Percentiles rank a stretch among this genome's conserved stretches.
These are phyloP conservation scores for Alternaria sp. DNA, from an alignment of 2,329 filamentous ascomycete species.

Conservation along the genomic window DNA sequence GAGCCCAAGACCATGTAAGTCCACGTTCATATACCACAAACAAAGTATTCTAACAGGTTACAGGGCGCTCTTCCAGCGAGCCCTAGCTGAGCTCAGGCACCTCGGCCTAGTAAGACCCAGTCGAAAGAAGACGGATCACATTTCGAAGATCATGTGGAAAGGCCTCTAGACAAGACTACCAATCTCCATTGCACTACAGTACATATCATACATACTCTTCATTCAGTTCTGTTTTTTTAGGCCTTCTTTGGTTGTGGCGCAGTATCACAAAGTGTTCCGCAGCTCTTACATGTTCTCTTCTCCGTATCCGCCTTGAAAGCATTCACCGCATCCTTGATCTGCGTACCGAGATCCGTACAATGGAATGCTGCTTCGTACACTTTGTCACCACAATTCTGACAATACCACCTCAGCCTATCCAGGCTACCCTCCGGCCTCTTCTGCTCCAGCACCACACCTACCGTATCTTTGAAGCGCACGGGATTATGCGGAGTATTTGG, in stretches of 20 bases:
- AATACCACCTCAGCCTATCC: constrained; percentile 93
- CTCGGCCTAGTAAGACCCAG: constrained; percentile 90
- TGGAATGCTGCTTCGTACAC: constrained; percentile 90
- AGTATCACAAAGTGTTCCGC: constrained; percentile 78
- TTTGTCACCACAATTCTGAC: constrained; percentile 71
- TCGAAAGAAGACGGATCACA: constrained; percentile 90
- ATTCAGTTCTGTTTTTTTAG: constrained; percentile 6
- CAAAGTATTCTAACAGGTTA: constrained; percentile 15
- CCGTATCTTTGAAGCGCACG: constrained; percentile 89
- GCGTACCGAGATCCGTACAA: constrained; percentile 88
- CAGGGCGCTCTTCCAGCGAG: constrained; percentile 81
- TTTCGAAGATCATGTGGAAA: constrained; percentile 84
- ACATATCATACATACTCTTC: constrained; percentile 20
- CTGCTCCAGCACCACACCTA: constrained; percentile 94
- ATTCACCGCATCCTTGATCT: constrained; percentile 93
- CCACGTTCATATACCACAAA: background rate
- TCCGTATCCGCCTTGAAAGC: constrained; percentile 75
- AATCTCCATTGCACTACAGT: background rate
- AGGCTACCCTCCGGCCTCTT: constrained; percentile 73
- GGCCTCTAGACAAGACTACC: constrained; percentile 64
- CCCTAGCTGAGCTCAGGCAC: constrained; percentile 82
- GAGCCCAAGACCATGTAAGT: constrained; percentile 59
- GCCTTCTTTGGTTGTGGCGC: constrained; percentile 60
- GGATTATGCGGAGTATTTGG: constrained; percentile 97
- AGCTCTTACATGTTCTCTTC: constrained; percentile 78